Base-by-base conservation (phyloP, 306 rosid genomes). In the Echinosophora koreensis region DNA sequence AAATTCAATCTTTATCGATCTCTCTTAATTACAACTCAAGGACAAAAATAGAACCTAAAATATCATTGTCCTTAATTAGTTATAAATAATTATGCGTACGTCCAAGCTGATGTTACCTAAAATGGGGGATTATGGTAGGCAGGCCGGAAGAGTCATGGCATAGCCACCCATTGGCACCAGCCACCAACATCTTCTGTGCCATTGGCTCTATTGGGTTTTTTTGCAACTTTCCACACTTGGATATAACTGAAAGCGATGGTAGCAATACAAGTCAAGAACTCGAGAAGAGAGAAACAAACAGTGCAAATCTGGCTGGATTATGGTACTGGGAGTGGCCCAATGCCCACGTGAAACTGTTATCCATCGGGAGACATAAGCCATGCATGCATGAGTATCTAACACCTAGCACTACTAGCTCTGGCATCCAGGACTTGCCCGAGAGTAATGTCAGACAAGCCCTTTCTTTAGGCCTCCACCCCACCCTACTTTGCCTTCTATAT, bases 71-170 rank as follows among this genome's bases (percentile, higher is more conserved):
- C 54, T 9, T 22, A 22, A 22, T 22, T 56, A 56, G 12, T 71
- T 22, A 18, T 39, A 17, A 39, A 71, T 71, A 35, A 54, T 70
- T 22, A 66, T 66, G 18, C 55, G 39, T 66, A 38, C 67, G 39
- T 66, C 71, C 67, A 61, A 61, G 11, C 47, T 34, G 22, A 35
- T 66, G 16, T 44, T 42, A 10, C 56, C 71, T 66, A 17, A 66
- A 66, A 66, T 12, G 18, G 32, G 56, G 17, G 18, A 28, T n/a
- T 69, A 34, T 3, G 34, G n/a, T 34, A 69, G 61, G 49, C n/a
- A 69, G 5, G 55, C 62, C 12, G 3, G 18, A 50, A 1, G 15
- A 32, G 10, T 35, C 50, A 51, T 69, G 9, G n/a, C 63, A 51
- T 16, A 52, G 50, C 32, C 17, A 50, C 49, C 32, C 32, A 69